Base-by-base conservation (phyloP, 2,329 filamentous ascomycete genomes). In the Botrytis pseudocinerea region DNA sequence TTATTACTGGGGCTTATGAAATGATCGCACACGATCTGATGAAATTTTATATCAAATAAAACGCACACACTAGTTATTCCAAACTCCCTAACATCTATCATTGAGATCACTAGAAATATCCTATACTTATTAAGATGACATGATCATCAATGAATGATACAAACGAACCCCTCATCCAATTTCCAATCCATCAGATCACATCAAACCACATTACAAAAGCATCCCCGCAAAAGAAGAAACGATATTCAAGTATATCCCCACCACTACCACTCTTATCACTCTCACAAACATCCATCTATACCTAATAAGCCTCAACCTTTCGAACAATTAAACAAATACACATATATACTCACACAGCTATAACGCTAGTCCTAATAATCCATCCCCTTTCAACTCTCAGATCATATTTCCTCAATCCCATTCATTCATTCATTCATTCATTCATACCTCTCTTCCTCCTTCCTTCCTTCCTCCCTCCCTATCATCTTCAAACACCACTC, bases 61-160 rank as follows among this genome's bases (percentile, higher is more conserved):
- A 38, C 28, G 32, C 28, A 40, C 22, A 51, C 18, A 18, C 14
- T 18, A 46, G 18, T 57, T 8, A 32, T 28, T 8, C 14, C 51
- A 8, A 57, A 8, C 5, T 16, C 8, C 25, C 14, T 9, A 57
- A 28, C n/a, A 28, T 9, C 16, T 28, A 8, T 57, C 18, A 18
- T 18, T 9, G 51, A 57, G 14, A 57, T 28, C 51, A 28, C 14
- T 18, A 9, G 2, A 32, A 18, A 32, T 2, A 28, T 32, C 7
- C n/a, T 57, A 28, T 14, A 57, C 7, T 8, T 14, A 18, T 8
- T 14, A 18, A 57, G 16, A 28, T 8, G 3, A 54, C 2, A 28
- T 16, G 3, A 54, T 4, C 0, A 18, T 28, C 51, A 9, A 18
- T 4, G 1, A 9, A 8, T 4, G 1, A 1, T 16, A 28, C 14